A percentile compares a stretch with the other conserved stretches of the same genome.
phyloP scores from a whole-genome alignment of 192 early-diverging fungal genomes.

The Tieghemiomyces parasiticus region DNA sequence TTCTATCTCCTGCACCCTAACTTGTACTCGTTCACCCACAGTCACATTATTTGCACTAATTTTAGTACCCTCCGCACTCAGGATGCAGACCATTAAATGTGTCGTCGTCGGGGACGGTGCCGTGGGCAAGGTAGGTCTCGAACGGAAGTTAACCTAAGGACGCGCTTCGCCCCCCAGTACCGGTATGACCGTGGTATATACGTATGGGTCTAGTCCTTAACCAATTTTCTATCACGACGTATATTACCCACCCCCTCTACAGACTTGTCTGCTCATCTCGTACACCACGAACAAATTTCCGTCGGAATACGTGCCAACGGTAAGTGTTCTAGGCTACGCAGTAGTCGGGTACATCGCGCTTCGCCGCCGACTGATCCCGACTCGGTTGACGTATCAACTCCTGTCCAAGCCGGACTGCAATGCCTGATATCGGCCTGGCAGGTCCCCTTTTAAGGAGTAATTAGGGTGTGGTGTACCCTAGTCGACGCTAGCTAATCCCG shows the following conservation, averaged over 20 bases:
- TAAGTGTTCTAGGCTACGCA: slow-evolving; percentile 25
- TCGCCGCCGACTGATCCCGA: too few relatives aligned
- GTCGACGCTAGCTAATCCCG: too few relatives aligned
- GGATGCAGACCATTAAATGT: slow-evolving; percentile 79
- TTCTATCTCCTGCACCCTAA: too few relatives aligned
- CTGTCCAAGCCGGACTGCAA: too few relatives aligned
- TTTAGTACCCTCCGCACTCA: too few relatives aligned
- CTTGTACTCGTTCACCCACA: too few relatives aligned
- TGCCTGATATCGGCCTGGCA: too few relatives aligned
- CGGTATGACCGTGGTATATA: neutral
- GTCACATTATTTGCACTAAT: too few relatives aligned
- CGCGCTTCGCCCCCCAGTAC: neutral
- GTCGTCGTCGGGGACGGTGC: slow-evolving; percentile 67
- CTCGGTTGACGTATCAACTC: too few relatives aligned
- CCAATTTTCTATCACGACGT: neutral
- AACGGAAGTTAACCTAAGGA: neutral
- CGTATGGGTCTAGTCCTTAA: neutral
- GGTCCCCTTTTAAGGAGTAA: too few relatives aligned
- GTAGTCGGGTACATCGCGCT: too few relatives aligned
- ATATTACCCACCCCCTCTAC: neutral
- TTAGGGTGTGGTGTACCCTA: too few relatives aligned
- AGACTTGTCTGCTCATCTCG: slow-evolving; percentile 89
- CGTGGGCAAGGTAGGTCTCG: slow-evolving; percentile 44
- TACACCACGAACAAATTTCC: slow-evolving; percentile 97
- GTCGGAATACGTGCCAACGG: slow-evolving; percentile 90